These are phyloP conservation scores for Penicillium thymicola DNA, from an alignment of 2,329 filamentous ascomycete species.

Conservation along the genomic window DNA sequence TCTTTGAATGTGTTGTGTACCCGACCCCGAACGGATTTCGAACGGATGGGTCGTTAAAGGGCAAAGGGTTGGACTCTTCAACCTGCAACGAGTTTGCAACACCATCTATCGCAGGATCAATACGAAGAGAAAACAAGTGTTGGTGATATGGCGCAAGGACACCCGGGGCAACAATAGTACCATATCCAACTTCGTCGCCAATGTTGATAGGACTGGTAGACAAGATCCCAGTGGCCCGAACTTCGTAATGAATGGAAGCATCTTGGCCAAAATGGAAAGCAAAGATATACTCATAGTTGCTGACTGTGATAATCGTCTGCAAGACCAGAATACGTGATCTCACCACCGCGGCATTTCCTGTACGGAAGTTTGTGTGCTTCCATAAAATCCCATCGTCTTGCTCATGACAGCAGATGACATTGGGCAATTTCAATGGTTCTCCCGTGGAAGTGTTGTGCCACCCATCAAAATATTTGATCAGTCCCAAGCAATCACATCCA, in stretches of 20 bases:
- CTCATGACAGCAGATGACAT: conserved; percentile 45
- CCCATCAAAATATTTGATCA: conserved; percentile 45
- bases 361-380: conserved; percentile 43
- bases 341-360: conserved; percentile 33
- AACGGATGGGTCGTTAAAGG: conserved; percentile 40
- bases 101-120: conserved; percentile 45
- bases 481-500: conserved; percentile 46
- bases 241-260: conserved; percentile 41
- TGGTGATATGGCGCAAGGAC: conserved; percentile 46
- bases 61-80: conserved; percentile 56
- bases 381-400: conserved; percentile 40
- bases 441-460: conserved; percentile 37
- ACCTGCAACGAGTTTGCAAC: conserved; percentile 49
- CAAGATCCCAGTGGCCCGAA: conserved; percentile 48
- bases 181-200: conserved; percentile 35
- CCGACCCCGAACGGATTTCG: conserved; percentile 52
- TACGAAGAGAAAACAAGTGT: conserved; percentile 45
- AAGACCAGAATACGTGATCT: conserved; percentile 35
- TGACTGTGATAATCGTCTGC: conserved; percentile 43
- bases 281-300: conserved; percentile 48
- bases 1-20: conserved; percentile 45
- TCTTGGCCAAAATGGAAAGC: conserved; percentile 44
- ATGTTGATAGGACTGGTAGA: conserved; percentile 40
- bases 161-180: conserved; percentile 41
- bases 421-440: conserved; percentile 38